Evolutionary conservation across 2,329 filamentous ascomycete species (phyloP), one percentile per base, ranked within the genome.

Genomic region (Trichoderma arundinaceum): DNA sequence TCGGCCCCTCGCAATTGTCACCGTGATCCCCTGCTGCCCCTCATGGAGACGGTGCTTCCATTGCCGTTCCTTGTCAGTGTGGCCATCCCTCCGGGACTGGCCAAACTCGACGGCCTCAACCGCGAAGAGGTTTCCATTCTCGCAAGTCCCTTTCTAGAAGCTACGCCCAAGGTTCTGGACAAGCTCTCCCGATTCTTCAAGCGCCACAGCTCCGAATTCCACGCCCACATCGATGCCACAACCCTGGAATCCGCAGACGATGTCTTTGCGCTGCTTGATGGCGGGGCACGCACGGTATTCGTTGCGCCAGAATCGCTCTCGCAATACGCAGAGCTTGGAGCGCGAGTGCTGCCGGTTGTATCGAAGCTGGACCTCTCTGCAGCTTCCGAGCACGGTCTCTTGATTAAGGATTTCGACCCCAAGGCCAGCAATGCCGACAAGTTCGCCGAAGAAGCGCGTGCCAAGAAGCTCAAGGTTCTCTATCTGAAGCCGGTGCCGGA

Each of bases 231-330:
- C 70, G 92, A 97, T 72, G 92, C 89, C 58, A 90, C 91, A 4
- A 79, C 80, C 22, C 83, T 98, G 44, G 77, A 85, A 38, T 88
- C 88, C 10, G 81, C 82, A 64, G 90, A 93, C 70, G 90, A 96
- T 69, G 82, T 98, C 41, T 80, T 94, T 62, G 86, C 90, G 53
- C 84, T 98, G 41, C 87, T 99, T 64, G 92, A 99, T 76, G 86
- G 88, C 69, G 95, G 95, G 67, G 92, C 93, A 7, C 86, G 88
- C 60, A 95, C 90, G 75, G 90, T 95, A 68, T 95, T 98, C 76
- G 91, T 97, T 58, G 85, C 85, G 17, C 85, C 88, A 54, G 83
- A 88, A 65, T 90, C 92, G 75, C 81, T 96, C 61, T 81, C 82
- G 8, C 79, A 83, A 59, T 85, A 86, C 66, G 77, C 81, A 54